phyloP scores from a whole-genome alignment of 2,329 filamentous ascomycete genomes.

The Helicocarpus griseus region DNA sequence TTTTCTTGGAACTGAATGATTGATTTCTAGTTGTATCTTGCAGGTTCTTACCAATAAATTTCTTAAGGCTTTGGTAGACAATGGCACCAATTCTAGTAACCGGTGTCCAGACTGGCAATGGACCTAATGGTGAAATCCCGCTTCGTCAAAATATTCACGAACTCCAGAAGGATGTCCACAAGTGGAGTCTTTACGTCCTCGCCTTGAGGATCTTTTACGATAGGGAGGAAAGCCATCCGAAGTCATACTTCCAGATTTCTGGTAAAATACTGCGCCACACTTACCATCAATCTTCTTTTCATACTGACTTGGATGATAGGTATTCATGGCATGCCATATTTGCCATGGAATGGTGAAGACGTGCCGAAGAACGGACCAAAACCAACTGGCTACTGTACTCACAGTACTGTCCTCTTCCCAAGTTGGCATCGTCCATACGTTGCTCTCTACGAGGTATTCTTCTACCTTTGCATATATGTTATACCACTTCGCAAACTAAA shows the following conservation, averaged over 20 bases:
- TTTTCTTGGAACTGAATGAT: neutral
- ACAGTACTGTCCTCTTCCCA: constrained; percentile 66
- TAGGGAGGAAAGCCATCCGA: neutral
- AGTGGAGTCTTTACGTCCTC: constrained; percentile 3
- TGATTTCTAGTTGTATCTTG: neutral
- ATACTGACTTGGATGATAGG: neutral
- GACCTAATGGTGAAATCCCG: neutral
- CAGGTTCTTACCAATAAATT: neutral
- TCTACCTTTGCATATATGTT: neutral
- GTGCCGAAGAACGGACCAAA: constrained; percentile 31
- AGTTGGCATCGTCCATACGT: constrained; percentile 79
- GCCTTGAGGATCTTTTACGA: constrained; percentile 4
- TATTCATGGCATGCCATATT: constrained; percentile 5
- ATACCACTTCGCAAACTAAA: neutral
- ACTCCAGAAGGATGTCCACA: neutral
- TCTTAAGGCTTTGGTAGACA: neutral
- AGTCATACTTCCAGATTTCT: constrained; percentile 3
- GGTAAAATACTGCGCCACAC: neutral
- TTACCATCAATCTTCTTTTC: no score
- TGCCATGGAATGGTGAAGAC: constrained; percentile 3
- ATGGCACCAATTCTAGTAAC: constrained; percentile 3
- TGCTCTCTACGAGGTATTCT: constrained; percentile 45
- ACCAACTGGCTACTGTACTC: constrained; percentile 64
- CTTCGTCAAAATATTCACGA: constrained; percentile 3
- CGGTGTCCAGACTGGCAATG: neutral